Percentiles rank a stretch among this genome's conserved stretches.
These are phyloP conservation scores for Karstenula rhodostoma DNA, from an alignment of 2,329 filamentous ascomycete species.

Conservation along the genomic window DNA sequence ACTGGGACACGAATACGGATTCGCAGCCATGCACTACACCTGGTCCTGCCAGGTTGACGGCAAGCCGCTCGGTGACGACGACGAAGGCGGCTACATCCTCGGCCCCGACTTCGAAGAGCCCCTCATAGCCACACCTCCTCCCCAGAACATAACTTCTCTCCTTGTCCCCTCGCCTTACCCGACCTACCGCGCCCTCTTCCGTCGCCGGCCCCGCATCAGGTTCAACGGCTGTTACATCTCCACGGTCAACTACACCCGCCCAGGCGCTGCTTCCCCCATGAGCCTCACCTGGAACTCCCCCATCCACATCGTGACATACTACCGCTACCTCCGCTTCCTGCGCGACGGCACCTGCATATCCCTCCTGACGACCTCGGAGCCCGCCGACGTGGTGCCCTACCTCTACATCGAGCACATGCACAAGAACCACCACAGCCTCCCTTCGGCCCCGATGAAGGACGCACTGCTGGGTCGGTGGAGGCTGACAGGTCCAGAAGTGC, in stretches of 20 bases:
- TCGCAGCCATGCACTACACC: conserved; percentile 81
- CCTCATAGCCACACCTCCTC: conserved; percentile 18
- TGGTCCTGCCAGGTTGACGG: conserved; percentile 71
- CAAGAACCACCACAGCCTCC: conserved; percentile 52
- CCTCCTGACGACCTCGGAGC: conserved; percentile 81
- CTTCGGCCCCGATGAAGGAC: conserved; percentile 69
- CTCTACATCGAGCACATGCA: conserved; percentile 75
- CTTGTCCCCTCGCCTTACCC: conserved; percentile 49
- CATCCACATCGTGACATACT: conserved; percentile 96
- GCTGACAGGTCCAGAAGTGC: conserved; percentile 60
- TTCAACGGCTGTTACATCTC: conserved; percentile 97
- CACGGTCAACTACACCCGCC: conserved; percentile 92
- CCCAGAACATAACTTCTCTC: conserved; percentile 27
- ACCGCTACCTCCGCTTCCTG: conserved; percentile 94
- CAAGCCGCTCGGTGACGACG: conserved; percentile 49
- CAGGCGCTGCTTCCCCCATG: conserved; percentile 76
- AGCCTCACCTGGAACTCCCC: conserved; percentile 79
- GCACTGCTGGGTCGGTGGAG: conserved; percentile 73
- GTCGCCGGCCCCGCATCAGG: conserved; percentile 80
- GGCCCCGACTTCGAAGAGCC: conserved; percentile 31
- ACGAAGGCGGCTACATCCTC: conserved; percentile 41
- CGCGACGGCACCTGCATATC: conserved; percentile 85
- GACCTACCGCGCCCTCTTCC: conserved; percentile 74
- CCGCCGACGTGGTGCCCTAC: conserved; percentile 85
- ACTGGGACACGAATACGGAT: conserved; percentile 75